A percentile compares a stretch with the other conserved stretches of the same genome.
Evolutionary conservation across 345 rosid genomes (phyloP).

Genomic region (Eucalyptus microcorys): DNA sequence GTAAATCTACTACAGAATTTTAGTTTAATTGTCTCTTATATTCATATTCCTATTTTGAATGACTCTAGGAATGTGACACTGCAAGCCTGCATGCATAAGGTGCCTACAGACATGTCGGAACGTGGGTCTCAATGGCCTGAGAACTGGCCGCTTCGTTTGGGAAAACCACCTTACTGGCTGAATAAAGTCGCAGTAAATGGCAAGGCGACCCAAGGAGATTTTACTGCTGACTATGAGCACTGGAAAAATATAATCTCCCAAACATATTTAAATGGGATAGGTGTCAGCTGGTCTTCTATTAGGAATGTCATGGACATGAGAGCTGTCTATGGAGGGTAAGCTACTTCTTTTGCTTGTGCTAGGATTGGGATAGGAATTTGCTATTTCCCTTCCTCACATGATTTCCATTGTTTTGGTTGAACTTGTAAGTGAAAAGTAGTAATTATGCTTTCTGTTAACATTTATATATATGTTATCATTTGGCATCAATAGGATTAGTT

Average conservation of each 20-base stretch:
- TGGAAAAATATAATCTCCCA: slow-evolving; percentile 58
- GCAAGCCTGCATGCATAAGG: slow-evolving; percentile 75
- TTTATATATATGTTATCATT: background rate
- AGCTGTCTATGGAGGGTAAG: slow-evolving; percentile 91
- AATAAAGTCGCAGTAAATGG: slow-evolving; percentile 56
- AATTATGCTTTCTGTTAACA: background rate
- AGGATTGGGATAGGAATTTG: background rate
- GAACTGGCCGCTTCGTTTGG: slow-evolving; percentile 59
- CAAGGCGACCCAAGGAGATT: slow-evolving; percentile 57
- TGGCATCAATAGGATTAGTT: background rate
- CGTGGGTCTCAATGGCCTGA: slow-evolving; percentile 74
- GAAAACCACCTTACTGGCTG: slow-evolving; percentile 66
- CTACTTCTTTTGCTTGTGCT: background rate
- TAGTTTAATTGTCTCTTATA: background rate
- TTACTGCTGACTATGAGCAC: slow-evolving; percentile 43
- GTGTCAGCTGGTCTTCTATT: slow-evolving; percentile 52
- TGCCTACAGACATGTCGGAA: slow-evolving; percentile 31
- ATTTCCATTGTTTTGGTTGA: background rate
- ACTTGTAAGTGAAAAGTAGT: background rate
- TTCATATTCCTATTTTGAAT: background rate
- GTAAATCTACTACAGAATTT: background rate
- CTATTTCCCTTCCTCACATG: background rate
- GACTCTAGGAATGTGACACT: slow-evolving; percentile 58
- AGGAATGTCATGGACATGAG: slow-evolving; percentile 94
- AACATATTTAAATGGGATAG: slow-evolving; percentile 46